Base-by-base conservation (phyloP, 2,329 filamentous ascomycete species). In the Microcyclosporella mali region DNA sequence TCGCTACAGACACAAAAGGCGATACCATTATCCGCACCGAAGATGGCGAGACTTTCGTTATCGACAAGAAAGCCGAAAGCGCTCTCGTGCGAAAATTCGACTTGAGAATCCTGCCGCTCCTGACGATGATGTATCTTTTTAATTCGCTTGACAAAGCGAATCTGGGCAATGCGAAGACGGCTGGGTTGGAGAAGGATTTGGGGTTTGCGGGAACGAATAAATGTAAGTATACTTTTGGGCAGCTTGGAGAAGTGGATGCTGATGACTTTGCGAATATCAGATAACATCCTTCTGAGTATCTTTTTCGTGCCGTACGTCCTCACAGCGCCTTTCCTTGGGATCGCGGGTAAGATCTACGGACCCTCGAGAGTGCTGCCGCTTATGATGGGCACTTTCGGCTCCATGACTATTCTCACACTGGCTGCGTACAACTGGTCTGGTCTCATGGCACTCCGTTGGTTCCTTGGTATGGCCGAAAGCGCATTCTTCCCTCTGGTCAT, bases 231-330 rank as follows among this genome's bases (percentile, higher is more conserved):
- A n/a, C n/a, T n/a, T 7, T 30, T n/a, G 2, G 15, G 14, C n/a
- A 29, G 6, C 27, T 21, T 16, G 8, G n/a, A 37, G n/a, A 2
- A 16, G 16, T 8, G 21, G 15, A 16, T 40, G 25, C 37, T 45
- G 21, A 25, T 25, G 25, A 45, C 18, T 17, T 85, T 6, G 27
- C 9, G n/a, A n/a, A n/a, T n/a, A n/a, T 6, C 15, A 48, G 46
- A 87, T 66, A 86, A 85, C 58, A 72, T 79, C 19, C 74, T 86
- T 36, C 64, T 87, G 28, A 75, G 73, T 39, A 79, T 88, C 50
- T 88, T 88, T 70, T 88, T 84, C 63, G 71, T 88, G 6, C 84
- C 84, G 0, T 87, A 84, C 59, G 82, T 86, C 28, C 58, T 88
- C 2, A 83, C 80, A 41, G 82, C 81, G 1, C 81, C 81, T 0